Base-by-base conservation (phyloP, 495 filamentous ascomycete genomes). In the Monascus purpureus region DNA sequence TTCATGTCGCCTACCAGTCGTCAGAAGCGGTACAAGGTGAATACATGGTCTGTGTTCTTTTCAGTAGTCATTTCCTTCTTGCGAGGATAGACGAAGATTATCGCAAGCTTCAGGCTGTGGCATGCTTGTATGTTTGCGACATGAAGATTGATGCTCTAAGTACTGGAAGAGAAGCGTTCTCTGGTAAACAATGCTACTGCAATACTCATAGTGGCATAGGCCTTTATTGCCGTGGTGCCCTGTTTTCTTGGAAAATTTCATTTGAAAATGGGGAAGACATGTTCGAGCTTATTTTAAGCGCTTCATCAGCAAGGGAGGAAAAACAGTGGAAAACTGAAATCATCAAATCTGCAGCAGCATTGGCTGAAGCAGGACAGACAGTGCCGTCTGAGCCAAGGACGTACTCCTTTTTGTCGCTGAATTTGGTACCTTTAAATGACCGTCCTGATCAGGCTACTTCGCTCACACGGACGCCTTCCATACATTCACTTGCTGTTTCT, bases 241-340 rank as follows among this genome's bases (percentile, higher is more conserved):
- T 77, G 8, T 82, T 82, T 49, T 86, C 85, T 2, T 96, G 87
- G 88, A 97, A 95, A 50, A 48, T 95, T n/a, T 61, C 81, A 11
- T 95, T 96, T 42, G 78, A 87, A 42, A 67, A 72, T 25, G 66
- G 78, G 27, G 68, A 82, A 38, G 74, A 77, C 25, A 67, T 82
- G 13, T 90, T 78, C 49, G 90, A 96, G 55, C 46, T 94, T 18
- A 75, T 94, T 13, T 63, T 94, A 45, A 93, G 82, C 45, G 88
- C 86, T 24, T 94, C 86, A 40, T 88, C 83, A 0, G 67, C 73
- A 3, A 70, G 64, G 31, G 90, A 97, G 45, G 83, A 92, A 52
- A 60, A 69, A 31, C 65, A 76, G 38, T 97, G 90, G 90, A 63
- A 55, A 26, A 55, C 53, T 3, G 57, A 57, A 29, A 51, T 59